Conservation (phyloP, 2,329 filamentous ascomycete species). For the Aspergillus ruber region DNA sequence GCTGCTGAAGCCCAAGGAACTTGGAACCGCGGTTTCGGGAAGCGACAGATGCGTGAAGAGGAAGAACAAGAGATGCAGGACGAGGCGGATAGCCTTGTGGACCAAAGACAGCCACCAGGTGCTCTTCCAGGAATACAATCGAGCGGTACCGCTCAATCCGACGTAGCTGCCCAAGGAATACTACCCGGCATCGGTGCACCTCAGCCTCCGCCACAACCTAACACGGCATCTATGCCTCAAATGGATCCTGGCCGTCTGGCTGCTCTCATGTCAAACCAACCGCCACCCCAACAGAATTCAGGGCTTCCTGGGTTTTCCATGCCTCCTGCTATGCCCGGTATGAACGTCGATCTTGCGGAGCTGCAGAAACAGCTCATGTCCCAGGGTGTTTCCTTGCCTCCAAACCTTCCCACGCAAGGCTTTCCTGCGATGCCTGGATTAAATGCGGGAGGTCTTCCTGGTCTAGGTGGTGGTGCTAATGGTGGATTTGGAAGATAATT, state of each 20-base stretch:
- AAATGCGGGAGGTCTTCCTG: constrained; percentile 24
- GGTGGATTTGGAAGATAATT: constrained; percentile 24
- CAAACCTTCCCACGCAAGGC: constrained; percentile 32
- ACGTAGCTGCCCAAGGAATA: constrained; percentile 35
- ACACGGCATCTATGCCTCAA: constrained; percentile 37
- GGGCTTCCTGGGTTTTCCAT: constrained; percentile 33
- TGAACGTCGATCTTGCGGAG: constrained; percentile 32
- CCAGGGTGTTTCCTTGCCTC: constrained; percentile 31
- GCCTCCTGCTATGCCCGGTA: constrained; percentile 42
- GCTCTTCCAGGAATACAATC: constrained; percentile 46
- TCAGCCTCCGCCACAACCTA: constrained; percentile 30
- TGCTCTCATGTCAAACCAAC: constrained; percentile 44
- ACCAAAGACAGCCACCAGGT: constrained; percentile 73
- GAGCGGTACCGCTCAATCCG: constrained; percentile 42
- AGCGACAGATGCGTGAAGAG: constrained; percentile 76
- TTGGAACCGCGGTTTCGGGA: constrained; percentile 73
- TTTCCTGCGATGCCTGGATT: constrained; percentile 28
- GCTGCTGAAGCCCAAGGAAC: constrained; percentile 94
- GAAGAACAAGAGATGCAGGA: constrained; percentile 92
- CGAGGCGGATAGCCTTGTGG: constrained; percentile 84
- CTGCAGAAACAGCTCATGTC: constrained; percentile 33
- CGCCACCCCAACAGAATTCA: constrained; percentile 22
- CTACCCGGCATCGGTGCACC: constrained; percentile 45
- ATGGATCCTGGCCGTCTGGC: constrained; percentile 41
- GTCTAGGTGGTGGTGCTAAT: constrained; percentile 30